Evolutionary conservation across 805 yeast species (phyloP).

Genomic region (Schizosaccharomyces cryophilus): DNA sequence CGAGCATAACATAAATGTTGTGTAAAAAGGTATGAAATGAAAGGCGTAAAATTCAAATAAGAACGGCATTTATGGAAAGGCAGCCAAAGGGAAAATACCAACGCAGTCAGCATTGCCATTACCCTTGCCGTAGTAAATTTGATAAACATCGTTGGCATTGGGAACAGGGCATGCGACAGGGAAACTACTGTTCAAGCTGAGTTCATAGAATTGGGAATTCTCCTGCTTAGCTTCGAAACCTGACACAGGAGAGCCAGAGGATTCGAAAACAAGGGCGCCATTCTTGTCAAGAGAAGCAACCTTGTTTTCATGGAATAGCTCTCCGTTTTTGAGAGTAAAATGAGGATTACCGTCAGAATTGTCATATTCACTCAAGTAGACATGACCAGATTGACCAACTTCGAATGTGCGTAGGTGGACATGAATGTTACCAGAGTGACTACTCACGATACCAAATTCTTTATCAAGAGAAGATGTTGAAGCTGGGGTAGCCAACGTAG

Average conservation of each 20-base stretch:
- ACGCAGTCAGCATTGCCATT: no score
- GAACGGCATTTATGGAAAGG: no score
- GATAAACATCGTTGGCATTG: no score
- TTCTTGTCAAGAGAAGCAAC: not conserved
- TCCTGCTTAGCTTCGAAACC: not conserved
- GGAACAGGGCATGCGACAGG: not conserved
- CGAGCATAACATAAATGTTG: no score
- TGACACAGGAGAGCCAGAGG: not conserved
- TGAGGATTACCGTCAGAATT: not conserved
- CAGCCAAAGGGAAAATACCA: no score
- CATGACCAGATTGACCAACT: not conserved
- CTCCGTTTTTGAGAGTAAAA: not conserved
- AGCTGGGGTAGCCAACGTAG: not conserved
- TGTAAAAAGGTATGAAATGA: no score
- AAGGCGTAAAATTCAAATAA: no score
- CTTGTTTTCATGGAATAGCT: not conserved
- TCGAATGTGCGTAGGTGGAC: not conserved
- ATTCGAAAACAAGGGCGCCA: not conserved
- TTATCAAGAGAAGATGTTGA: not conserved
- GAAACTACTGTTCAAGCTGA: not conserved
- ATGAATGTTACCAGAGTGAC: not conserved
- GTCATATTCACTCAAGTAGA: not conserved
- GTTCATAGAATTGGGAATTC: not conserved
- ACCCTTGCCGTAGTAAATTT: no score
- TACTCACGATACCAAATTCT: not conserved